Conservation (phyloP, 2,329 filamentous ascomycete genomes). For the Trichoderma koningiopsis region DNA sequence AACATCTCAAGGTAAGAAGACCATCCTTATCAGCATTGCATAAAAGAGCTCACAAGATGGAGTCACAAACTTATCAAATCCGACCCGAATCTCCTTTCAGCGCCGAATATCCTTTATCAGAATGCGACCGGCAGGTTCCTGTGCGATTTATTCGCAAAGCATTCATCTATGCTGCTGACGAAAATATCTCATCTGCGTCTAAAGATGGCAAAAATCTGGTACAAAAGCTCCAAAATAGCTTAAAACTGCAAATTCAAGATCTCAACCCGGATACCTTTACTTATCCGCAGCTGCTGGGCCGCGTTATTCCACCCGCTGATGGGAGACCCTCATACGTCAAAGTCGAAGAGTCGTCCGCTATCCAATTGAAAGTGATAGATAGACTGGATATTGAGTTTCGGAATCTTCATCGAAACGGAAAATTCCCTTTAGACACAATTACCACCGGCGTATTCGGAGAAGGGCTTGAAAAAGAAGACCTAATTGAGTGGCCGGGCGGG, state of each 20-base stretch:
- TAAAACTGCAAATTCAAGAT: neutral
- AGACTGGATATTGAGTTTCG: neutral
- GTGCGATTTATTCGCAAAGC: neutral
- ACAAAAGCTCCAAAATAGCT: neutral
- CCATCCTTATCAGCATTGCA: neutral
- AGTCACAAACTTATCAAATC: neutral
- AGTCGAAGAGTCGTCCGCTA: neutral
- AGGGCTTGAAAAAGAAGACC: neutral
- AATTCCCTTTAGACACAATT: neutral
- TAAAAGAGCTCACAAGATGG: neutral
- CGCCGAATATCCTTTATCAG: neutral
- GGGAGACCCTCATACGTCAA: neutral
- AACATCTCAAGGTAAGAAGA: neutral
- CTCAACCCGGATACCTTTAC: neutral
- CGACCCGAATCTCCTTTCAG: neutral
- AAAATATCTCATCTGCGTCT: neutral
- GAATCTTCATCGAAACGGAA: neutral
- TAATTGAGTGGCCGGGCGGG: neutral
- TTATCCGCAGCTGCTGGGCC: neutral
- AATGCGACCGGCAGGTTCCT: neutral
- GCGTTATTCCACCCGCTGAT: neutral
- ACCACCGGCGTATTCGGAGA: neutral
- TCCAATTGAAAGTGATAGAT: neutral
- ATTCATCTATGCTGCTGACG: neutral
- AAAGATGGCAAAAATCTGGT: neutral